phyloP scores from a whole-genome alignment of 352 stramenopile species.

The Phytopythium chamaehyphon region DNA sequence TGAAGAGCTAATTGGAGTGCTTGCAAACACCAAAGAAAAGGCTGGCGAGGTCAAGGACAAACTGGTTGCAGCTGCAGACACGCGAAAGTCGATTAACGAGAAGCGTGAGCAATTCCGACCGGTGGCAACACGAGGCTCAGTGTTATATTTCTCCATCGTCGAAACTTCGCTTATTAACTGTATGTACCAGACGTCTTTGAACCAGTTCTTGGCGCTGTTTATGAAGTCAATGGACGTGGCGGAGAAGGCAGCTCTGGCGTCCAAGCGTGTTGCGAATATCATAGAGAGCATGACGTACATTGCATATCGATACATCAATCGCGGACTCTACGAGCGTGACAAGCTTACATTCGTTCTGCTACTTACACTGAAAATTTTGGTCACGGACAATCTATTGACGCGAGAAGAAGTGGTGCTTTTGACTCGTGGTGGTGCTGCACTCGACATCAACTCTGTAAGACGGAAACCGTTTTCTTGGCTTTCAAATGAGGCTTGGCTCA shows the following conservation, averaged over 20 bases:
- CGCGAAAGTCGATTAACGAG: constrained; percentile 96
- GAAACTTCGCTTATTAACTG: constrained; percentile 98
- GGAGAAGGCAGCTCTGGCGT: constrained; percentile 96
- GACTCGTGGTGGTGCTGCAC: constrained; percentile 92
- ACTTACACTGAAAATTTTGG: constrained; percentile 97
- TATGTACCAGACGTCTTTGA: constrained; percentile 99
- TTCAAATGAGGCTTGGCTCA: constrained; percentile 97
- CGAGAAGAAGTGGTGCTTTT: constrained; percentile 94
- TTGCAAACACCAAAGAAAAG: constrained; percentile 98
- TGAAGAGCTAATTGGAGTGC: constrained; percentile 97
- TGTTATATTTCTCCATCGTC: constrained; percentile 98
- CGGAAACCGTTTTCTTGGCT: constrained; percentile 97
- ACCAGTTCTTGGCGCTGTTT: constrained; percentile 97
- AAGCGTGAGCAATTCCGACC: constrained; percentile 98
- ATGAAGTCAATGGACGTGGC: constrained; percentile 97
- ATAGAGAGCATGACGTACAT: constrained; percentile 99
- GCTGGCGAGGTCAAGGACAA: constrained; percentile 98
- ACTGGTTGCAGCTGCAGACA: constrained; percentile 95
- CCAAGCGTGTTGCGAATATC: constrained; percentile 98
- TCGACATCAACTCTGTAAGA: constrained; percentile 96
- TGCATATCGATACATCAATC: constrained; percentile 98
- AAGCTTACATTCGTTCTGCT: constrained; percentile 98
- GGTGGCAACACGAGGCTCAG: constrained; percentile 95
- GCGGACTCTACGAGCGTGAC: constrained; percentile 96
- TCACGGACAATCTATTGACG: constrained; percentile 92